Evolutionary conservation across 352 stramenopile species (phyloP), one percentile per base, ranked within the genome.

Genomic region (Phytopythium oedochilum): DNA sequence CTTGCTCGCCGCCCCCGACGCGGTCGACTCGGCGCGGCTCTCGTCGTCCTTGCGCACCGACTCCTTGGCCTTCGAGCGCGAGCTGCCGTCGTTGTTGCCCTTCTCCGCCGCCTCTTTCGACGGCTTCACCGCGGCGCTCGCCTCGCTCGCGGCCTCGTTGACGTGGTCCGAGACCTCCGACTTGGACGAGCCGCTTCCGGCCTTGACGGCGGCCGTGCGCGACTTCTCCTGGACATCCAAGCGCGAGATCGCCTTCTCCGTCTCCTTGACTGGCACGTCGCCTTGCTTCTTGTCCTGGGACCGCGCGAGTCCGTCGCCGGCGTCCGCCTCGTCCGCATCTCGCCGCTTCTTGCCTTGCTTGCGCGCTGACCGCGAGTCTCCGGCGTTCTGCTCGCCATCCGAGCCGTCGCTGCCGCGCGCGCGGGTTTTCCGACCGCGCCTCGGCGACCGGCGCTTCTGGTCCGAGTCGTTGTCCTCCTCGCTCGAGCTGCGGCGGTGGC

Each of bases 11-110:
- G 57, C 61, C 15, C 39, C 47, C n/a, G 67, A 62, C 6, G 58
- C 57, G 17, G 18, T 64, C 49, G 65, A 59, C 47, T 82, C 75
- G 7, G 52, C 60, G 40, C 70, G 66, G 28, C 63, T 68, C 57
- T 91, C 81, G 35, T 92, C 77, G 42, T 88, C 70, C 43, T 89
- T 84, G 1, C 68, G 68, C 44, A 53, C 64, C 20, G 57, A 68
- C 9, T 60, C 40, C 32, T 59, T 48, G 48, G 32, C 18, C 25
- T 25, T 55, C 2, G 48, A 43, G 7, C 23, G 48, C n/a, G 48
- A 22, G 11, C 12, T 66, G 29, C 63, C 61, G n/a, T 65, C 67
- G 8, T 38, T 66, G 51, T 49, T 47, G 2, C 26, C 39, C n/a
- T 55, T 49, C 5, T 55, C 45, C 32, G 61, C 34, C 22, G 26